Conservation (phyloP, 2,329 filamentous ascomycete genomes). For the Neopestalotiopsis sp. region DNA sequence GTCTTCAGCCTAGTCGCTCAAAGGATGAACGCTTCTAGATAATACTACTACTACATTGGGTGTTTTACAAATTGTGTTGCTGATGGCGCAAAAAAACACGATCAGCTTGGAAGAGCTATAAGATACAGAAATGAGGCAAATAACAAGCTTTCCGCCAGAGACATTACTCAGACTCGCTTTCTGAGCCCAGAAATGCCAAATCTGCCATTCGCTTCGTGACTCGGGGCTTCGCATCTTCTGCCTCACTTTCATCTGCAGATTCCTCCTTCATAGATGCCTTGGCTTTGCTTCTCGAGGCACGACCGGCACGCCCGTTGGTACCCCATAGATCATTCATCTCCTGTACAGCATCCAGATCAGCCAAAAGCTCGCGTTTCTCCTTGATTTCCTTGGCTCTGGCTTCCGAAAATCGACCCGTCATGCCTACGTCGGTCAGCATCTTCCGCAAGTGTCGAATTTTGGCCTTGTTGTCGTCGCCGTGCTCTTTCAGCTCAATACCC, state of each 20-base stretch:
- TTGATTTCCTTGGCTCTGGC: constrained; percentile 87
- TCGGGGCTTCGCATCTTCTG: constrained; percentile 41
- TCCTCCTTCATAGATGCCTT: constrained; percentile 44
- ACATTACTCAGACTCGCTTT: constrained; percentile 66
- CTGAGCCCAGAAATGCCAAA: constrained; percentile 71
- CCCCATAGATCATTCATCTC: constrained; percentile 86
- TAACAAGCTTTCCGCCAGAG: neutral
- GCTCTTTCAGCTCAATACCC: constrained; percentile 81
- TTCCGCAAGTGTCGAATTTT: constrained; percentile 83
- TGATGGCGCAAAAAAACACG: neutral
- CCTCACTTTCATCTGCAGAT: constrained; percentile 38
- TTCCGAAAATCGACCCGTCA: constrained; percentile 86
- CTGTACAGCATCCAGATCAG: constrained; percentile 83
- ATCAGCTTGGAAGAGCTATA: neutral
- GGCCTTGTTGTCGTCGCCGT: constrained; percentile 70
- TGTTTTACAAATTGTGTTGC: neutral
- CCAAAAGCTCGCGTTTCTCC: constrained; percentile 81
- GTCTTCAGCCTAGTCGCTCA: constrained; percentile 94
- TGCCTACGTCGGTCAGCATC: constrained; percentile 82
- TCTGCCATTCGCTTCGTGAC: constrained; percentile 55
- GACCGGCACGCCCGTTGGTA: constrained; percentile 42
- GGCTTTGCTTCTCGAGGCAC: constrained; percentile 48
- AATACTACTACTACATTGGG: neutral
- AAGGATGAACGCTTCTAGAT: constrained; percentile 67
- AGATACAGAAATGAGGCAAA: neutral